Base-by-base conservation (phyloP, 257 asterid genomes). In the Thymus quinquecostatus region DNA sequence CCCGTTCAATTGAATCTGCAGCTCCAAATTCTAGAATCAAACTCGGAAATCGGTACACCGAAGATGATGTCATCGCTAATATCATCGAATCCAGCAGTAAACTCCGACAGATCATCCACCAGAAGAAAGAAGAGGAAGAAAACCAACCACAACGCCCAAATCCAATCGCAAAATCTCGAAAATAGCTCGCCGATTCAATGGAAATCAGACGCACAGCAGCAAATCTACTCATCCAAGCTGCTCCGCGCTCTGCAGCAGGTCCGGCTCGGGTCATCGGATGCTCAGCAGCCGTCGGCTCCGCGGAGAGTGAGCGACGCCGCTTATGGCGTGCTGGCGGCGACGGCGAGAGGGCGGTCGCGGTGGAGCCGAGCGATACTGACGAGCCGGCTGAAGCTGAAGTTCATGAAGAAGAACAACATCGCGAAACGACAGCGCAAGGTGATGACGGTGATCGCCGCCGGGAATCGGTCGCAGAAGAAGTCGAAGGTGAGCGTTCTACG, bases 351-450 rank as follows among this genome's bases (percentile, higher is more conserved):
- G 61, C 82, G 95, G 64, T 80, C 96, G 13, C 71, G 96, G 69
- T 93, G 98, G 98, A 93, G 98, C 96, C 86, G 92, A 43, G 97
- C 97, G 11, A 87, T 93, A 28, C 82, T 93, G 61, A 84, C 89
- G 41, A 89, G 63, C 69, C 81, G 92, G 77, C 82, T 93, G 47
- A 93, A 87, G 82, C 80, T 88, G 34, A 93, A 87, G 79, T 89
- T 91, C 38, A 79, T 85, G 94, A 93, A 86, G 83, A 93, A 87
- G 74, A 80, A 78, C 21, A 84, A 56, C 77, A 47, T 73, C 29
- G 73, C 14, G 3, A 89, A 82, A 82, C 82, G 82, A 65, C 91
- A 86, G 80, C 84, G 86, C 62, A 72, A 69, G 38, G 81, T 75
- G 61, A 82, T 81, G 81, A 72, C 84, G 32, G 72, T 70, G 34